These are phyloP conservation scores for Leccinum ponderosum DNA, from an alignment of 1,284 basidiomycete species.

Conservation along the genomic window DNA sequence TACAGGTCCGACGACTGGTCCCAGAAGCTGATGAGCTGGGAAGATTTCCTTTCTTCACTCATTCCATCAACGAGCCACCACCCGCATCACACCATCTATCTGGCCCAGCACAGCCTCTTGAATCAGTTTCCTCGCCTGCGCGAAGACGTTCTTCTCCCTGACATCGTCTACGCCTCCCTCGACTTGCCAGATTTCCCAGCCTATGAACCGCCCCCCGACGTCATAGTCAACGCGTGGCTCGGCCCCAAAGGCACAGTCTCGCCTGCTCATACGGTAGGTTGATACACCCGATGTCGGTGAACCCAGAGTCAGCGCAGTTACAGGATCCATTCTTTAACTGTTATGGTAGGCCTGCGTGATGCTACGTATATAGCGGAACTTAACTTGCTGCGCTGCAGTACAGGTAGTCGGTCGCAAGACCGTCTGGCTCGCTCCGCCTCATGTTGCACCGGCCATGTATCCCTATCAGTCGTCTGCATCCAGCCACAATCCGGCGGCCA, in stretches of 20 bases:
- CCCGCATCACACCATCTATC: conserved; percentile 59
- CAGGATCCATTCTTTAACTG: conserved; percentile 95
- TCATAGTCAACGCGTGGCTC: conserved; percentile 87
- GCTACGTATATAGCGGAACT: conserved; percentile 2
- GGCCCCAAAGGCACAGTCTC: conserved; percentile 78
- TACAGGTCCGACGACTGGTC: conserved; percentile 85
- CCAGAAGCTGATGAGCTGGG: conserved; percentile 80
- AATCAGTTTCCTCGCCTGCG: conserved; percentile 81
- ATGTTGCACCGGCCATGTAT: conserved; percentile 27
- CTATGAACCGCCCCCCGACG: conserved; percentile 70
- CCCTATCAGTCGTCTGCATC: conserved; percentile 15
- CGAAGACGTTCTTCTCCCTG: conserved; percentile 78
- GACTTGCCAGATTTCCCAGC: conserved; percentile 43
- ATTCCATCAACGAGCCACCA: conserved; percentile 38
- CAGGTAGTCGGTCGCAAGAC: conserved; percentile 89
- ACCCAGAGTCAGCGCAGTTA: conserved; percentile 9
- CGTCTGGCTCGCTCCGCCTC: conserved; percentile 90
- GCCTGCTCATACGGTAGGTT: conserved; percentile 88
- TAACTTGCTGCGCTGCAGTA: conserved; percentile 44
- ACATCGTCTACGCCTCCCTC: conserved; percentile 83
- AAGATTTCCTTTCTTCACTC: conserved; percentile 65
- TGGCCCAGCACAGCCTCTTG: conserved; percentile 89
- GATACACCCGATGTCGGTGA: neutral
- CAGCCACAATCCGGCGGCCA: conserved; percentile 40
- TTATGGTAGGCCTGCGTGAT: conserved; percentile 57